A percentile compares a stretch with the other conserved stretches of the same genome.
phyloP scores from a whole-genome alignment of 495 filamentous ascomycete genomes.

The Aspergillus campestris region DNA sequence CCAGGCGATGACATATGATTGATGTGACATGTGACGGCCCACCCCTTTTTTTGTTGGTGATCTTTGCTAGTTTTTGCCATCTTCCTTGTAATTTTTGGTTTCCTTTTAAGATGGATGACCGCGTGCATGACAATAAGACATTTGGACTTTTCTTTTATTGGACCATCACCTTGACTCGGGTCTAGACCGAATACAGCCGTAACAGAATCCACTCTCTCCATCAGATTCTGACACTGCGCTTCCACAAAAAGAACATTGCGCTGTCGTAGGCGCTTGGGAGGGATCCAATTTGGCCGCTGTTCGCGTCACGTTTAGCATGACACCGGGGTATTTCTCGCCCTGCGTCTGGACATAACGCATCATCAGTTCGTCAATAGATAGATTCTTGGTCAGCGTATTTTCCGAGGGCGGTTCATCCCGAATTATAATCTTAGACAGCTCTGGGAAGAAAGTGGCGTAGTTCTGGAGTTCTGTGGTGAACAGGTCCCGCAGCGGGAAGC shows the following conservation, averaged over 20 bases:
- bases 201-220: too few species aligned
- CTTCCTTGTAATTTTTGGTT: neutral
- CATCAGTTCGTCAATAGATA: conserved; percentile 89
- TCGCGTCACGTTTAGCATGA: conserved; percentile 88
- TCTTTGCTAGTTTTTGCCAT: neutral
- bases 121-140: neutral
- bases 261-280: conserved; percentile 6
- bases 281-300: conserved; percentile 68
- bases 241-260: conserved; percentile 35
- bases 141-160: too few species aligned
- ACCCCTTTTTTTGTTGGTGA: too few species aligned
- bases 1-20: neutral
- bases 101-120: neutral
- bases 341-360: conserved; percentile 78
- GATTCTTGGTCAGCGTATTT: conserved; percentile 48
- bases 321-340: conserved; percentile 79
- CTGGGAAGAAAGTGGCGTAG: conserved; percentile 48
- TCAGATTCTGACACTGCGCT: conserved; percentile 26
- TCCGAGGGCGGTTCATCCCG: conserved; percentile 29
- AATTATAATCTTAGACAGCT: conserved; percentile 44
- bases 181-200: too few species aligned
- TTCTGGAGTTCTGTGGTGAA: conserved; percentile 67
- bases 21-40: neutral
- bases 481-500: conserved; percentile 73
- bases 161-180: too few species aligned